Evolutionary conservation across 345 rosid genomes (phyloP), one percentile per base, ranked within the genome.

Genomic region (rapeseed (Brassica napus)): DNA sequence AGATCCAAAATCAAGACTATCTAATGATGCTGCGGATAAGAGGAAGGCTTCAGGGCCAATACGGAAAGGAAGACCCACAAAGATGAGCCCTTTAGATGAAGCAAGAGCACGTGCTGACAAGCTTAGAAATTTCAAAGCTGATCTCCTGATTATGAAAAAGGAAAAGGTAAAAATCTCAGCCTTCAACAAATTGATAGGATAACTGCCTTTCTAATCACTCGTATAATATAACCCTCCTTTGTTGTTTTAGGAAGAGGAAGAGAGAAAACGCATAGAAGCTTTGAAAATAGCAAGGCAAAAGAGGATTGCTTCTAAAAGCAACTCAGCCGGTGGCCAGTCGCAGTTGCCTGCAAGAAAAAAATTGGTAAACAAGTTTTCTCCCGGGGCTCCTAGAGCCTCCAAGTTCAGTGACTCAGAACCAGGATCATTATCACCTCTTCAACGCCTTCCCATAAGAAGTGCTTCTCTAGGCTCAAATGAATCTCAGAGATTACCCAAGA

Each of bases 91-190:
- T 78, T 78, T 88, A 84, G 98, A 96, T 69, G 99, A 93, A 88
- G 98, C 98, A 65, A 87, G 72, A 82, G 94, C 89, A 15, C 98
- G 99, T 18, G 99, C 99, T 72, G 98, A 96, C 77, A 89, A 80
- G 81, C 89, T 96, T 63, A 92, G 99, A 82, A 84, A 79, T 59
- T 96, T 82, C 75, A 96, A 96, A 87, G 97, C 97, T 81, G 99
- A 96, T 79, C 91, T 96, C 68, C 92, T 87, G 92, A 93, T 93
- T 83, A 73, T 96, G 84, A 96, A 92, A 87, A 96, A 92, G 85
- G 97, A 93, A 81, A 92, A 89, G 94, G 98, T 95, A 81, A 39
- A 28, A 75, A 54, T 23, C 9, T 64, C 0, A 32, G 49, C 3
- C 49, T 42, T 11, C 30, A 71, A 35, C 30, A 18, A n/a, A n/a